Evolutionary conservation across 2,329 filamentous ascomycete species (phyloP), one percentile per base, ranked within the genome.

Genomic region (Neurospora crassa): DNA sequence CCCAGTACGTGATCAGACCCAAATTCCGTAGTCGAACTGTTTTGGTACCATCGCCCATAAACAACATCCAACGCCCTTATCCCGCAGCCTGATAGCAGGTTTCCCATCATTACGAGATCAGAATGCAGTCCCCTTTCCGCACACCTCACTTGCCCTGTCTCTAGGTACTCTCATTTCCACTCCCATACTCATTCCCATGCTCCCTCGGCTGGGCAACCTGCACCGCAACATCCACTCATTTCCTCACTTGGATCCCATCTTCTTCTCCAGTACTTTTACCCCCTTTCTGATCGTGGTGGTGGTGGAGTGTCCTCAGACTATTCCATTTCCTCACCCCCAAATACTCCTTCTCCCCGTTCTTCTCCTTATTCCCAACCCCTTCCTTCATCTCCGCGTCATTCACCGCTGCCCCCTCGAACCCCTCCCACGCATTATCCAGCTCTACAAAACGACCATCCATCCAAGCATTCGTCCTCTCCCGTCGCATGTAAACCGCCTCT

Each of bases 391-490:
- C 47, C 47, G 18, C 24, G 14, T 29, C 47, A 53, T 53, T 53
- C 24, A 59, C 47, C 14, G 47, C 18, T 10, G 24, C 29, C 14
- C 20, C 24, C 14, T 69, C 72, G 6, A 47, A 43, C 67, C 41
- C 59, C 47, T 42, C 69, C n/a, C 69, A 68, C 40, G 37, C 18
- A 29, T 73, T 71, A 40, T 73, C 72, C 29, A 73, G 34, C 68
- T 73, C 72, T 4, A 72, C 63, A 67, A 72, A 73, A 0, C 70
- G 69, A 2, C 70, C 47, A 10, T 67, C 68, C 34, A 67, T 40
- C 72, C 70, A 71, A 10, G 70, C 18, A 34, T 40, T 42, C 16
- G 40, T 40, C 34, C 71, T 67, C 11, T 8, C 47, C 47, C 24
- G 12, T 10, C 47, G 3, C 47, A 59, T 59, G 3, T 59, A 59